Evolutionary conservation across 768 basidiomycete species (phyloP).

Genomic region (Rhodosporidiobolus sp.): DNA sequence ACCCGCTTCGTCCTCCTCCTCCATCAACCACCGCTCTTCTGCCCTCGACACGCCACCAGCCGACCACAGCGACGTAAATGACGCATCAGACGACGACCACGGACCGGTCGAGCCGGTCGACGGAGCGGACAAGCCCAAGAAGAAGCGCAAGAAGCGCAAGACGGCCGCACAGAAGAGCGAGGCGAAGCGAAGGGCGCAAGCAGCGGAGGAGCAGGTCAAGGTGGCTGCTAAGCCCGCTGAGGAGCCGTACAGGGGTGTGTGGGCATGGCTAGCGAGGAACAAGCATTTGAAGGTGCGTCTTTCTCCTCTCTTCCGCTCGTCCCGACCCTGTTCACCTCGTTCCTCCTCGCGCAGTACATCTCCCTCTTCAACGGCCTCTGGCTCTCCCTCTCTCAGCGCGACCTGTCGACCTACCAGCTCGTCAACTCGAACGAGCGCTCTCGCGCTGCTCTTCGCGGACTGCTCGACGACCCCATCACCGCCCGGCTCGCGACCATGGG

Average conservation of each 20-base stretch:
- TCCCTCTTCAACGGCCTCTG: conserved; percentile 67
- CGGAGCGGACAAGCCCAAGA: conserved; percentile 8
- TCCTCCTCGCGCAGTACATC: conserved; percentile 12
- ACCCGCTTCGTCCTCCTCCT: too few relatives aligned
- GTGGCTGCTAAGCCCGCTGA: neutral
- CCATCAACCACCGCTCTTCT: neutral
- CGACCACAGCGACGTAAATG: neutral
- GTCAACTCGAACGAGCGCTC: conserved; percentile 68
- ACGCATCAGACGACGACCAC: neutral
- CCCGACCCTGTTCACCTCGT: neutral
- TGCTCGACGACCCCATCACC: conserved; percentile 44
- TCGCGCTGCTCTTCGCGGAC: conserved; percentile 48
- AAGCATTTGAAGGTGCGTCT: conserved; percentile 93
- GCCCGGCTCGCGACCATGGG: conserved; percentile 41
- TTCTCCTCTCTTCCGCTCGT: conserved; percentile 55
- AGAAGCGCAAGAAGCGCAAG: conserved; percentile 32
- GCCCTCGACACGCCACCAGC: neutral
- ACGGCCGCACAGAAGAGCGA: conserved; percentile 26
- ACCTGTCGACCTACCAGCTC: conserved; percentile 73
- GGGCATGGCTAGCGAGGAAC: conserved; percentile 69
- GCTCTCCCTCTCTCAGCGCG: conserved; percentile 81
- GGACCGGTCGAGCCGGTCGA: neutral
- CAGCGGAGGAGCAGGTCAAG: conserved; percentile 1
- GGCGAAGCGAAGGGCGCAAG: neutral
- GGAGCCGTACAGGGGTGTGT: conserved; percentile 55